These are phyloP conservation scores for Fusarium palustre DNA, from an alignment of 2,329 filamentous ascomycete species.

Conservation along the genomic window DNA sequence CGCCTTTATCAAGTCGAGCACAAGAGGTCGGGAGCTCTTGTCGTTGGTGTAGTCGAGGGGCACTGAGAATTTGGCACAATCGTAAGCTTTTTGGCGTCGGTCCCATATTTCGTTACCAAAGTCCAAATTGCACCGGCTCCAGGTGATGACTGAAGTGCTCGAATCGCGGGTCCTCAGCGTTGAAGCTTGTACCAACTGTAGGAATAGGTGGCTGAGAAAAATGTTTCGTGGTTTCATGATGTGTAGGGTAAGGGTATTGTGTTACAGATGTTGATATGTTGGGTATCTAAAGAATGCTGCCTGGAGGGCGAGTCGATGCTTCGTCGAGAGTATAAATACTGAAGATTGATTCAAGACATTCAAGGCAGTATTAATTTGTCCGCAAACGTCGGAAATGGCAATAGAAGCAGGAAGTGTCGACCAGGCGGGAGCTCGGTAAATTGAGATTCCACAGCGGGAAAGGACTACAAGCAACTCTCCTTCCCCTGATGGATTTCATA, in stretches of 20 bases:
- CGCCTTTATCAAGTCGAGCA: constrained; percentile 50
- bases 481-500: neutral
- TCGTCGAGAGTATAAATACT: fast-evolving
- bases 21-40: constrained; percentile 44
- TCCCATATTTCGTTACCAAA: neutral
- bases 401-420: neutral
- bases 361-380: neutral
- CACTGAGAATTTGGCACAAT: constrained; percentile 53
- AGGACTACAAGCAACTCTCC: neutral
- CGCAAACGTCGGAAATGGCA: neutral
- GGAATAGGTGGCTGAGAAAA: neutral
- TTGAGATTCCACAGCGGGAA: neutral
- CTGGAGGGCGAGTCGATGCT: neutral
- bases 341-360: neutral
- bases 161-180: neutral
- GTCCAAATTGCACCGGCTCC: constrained; percentile 15
- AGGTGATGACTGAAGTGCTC: neutral
- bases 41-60: constrained; percentile 55
- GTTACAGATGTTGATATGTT: neutral
- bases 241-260: neutral
- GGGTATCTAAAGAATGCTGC: neutral
- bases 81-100: neutral
- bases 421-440: too few species aligned
- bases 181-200: neutral
- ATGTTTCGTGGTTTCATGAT: constrained; percentile 1